Percentiles rank a stretch among this genome's conserved stretches.
These are phyloP conservation scores for Gossypium rotundifolium DNA, from an alignment of 345 rosid genomes.

Conservation along the genomic window DNA sequence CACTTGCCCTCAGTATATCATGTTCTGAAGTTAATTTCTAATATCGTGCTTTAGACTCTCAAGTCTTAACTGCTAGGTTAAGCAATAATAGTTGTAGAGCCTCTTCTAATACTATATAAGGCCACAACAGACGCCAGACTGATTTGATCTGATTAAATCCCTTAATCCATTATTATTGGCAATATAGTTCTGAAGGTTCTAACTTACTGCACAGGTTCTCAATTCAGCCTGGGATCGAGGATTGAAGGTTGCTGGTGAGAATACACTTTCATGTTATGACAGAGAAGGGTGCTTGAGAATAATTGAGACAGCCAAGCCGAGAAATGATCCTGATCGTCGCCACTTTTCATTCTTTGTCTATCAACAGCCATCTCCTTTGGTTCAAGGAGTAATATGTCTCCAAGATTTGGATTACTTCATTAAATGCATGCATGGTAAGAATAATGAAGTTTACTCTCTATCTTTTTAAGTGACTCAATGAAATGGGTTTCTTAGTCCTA, in stretches of 20 bases:
- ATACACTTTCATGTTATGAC: conserved; percentile 59
- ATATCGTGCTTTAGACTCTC: neutral
- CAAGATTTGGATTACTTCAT: conserved; percentile 67
- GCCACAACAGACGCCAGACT: neutral
- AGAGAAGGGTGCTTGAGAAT: conserved; percentile 70
- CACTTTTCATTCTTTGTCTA: conserved; percentile 70
- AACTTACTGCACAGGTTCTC: conserved; percentile 46
- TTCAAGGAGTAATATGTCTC: conserved; percentile 69
- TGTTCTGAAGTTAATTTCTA: neutral
- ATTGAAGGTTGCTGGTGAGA: conserved; percentile 61
- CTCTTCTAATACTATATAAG: neutral
- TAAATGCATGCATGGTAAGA: conserved; percentile 80
- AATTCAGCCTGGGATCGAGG: conserved; percentile 87
- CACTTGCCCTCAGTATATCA: neutral
- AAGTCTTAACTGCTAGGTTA: neutral
- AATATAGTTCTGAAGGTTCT: conserved; percentile 4
- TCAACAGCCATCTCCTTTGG: conserved; percentile 72
- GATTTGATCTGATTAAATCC: neutral
- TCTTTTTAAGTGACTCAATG: neutral
- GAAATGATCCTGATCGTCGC: conserved; percentile 69
- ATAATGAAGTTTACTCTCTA: neutral
- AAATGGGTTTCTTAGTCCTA: neutral
- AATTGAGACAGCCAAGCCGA: conserved; percentile 78
- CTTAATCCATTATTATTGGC: neutral
- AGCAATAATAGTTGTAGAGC: neutral